Base-by-base conservation (phyloP, 1,139 yeast species). In the Kodamaea alishanica region DNA sequence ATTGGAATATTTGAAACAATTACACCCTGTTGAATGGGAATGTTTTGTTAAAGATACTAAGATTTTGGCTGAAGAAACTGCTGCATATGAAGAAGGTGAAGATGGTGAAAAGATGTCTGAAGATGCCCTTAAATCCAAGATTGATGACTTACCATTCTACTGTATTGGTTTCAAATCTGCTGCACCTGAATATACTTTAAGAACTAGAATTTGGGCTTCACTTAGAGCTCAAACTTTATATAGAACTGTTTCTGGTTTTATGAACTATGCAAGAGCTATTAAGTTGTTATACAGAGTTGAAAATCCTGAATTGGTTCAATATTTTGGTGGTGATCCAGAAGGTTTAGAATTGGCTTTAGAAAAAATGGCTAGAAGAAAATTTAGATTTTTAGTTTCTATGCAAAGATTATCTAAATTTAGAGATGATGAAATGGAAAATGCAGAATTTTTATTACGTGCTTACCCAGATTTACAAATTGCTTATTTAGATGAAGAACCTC, bases 181-280 rank as follows among this genome's bases (percentile, higher is more conserved):
- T 65, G 97, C 98, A 50, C 98, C 98, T 40, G 98, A 92, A 69
- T 92, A 92, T 68, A 92, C 97, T 48, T 75, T 92, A 62, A 86
- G 98, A 75, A 92, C 98, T 8, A 83, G 98, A 76, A 92, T 92
- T 58, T 92, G 98, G 98, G 98, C 98, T 37, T 92, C 98, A 35
- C 80, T 92, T 61, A 86, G 97, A 70, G 92, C 97, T 38, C 98
- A 92, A 75, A 92, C 98, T 37, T 75, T 92, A 66, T 92, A 92
- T 75, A 88, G 98, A 75, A 92, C 98, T 50, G 96, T 92, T 44
- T 89, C 97, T 49, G 98, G 98, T 63, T 92, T 92, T 75, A 92
- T 92, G 98, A 92, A 92, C 70, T 92, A 92, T 64, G 94, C 97
- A 24, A 86, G 97, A 73, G 98, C 98, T 43, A 90, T 92, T 62